These are phyloP conservation scores for Aureobasidium sp. DNA, from an alignment of 2,329 filamentous ascomycete species.

Conservation along the genomic window DNA sequence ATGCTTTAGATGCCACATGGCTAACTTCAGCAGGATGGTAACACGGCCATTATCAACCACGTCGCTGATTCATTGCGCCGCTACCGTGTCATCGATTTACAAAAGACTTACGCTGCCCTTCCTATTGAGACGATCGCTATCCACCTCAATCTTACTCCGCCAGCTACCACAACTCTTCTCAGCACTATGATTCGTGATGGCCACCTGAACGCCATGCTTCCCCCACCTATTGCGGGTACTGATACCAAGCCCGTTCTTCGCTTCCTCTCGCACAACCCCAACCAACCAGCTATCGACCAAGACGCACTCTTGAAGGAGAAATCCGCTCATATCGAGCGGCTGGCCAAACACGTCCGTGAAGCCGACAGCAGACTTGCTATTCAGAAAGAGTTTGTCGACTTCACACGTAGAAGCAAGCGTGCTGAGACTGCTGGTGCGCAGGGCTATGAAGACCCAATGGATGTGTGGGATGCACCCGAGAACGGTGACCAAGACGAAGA, in stretches of 20 bases:
- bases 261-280: slow-evolving; percentile 36
- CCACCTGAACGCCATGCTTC: slow-evolving; percentile 45
- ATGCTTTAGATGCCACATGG: neutral
- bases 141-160: slow-evolving; percentile 43
- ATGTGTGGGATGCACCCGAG: slow-evolving; percentile 25
- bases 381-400: slow-evolving; percentile 52
- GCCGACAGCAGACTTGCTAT: slow-evolving; percentile 50
- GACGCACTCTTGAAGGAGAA: slow-evolving; percentile 42
- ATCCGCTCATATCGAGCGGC: slow-evolving; percentile 42
- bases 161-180: slow-evolving; percentile 48
- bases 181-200: slow-evolving; percentile 46
- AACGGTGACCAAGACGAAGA: slow-evolving; percentile 21
- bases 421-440: slow-evolving; percentile 25
- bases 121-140: slow-evolving; percentile 48
- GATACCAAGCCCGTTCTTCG: slow-evolving; percentile 40
- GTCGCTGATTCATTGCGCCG: slow-evolving; percentile 65
- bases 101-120: slow-evolving; percentile 62
- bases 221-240: slow-evolving; percentile 33
- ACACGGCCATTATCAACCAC: slow-evolving; percentile 61
- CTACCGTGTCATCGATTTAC: slow-evolving; percentile 67
- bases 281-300: slow-evolving; percentile 10
- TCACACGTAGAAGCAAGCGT: slow-evolving; percentile 40
- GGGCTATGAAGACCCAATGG: slow-evolving; percentile 31
- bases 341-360: slow-evolving; percentile 47
- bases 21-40: slow-evolving; percentile 41